Evolutionary conservation across 345 rosid species (phyloP).

Genomic region (Bretschneidera sinensis): DNA sequence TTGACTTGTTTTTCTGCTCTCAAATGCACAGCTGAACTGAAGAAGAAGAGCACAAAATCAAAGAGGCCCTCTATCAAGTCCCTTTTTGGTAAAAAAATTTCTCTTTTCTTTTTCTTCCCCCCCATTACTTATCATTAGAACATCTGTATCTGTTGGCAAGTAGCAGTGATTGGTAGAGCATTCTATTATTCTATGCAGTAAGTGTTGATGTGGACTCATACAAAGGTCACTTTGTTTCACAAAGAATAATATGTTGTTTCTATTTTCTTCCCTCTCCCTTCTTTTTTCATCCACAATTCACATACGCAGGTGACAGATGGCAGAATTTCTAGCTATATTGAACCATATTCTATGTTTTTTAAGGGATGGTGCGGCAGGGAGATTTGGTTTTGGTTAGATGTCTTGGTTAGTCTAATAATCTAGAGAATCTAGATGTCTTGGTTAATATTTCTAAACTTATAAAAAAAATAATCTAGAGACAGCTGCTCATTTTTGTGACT

Average conservation of each 20-base stretch:
- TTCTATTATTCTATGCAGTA: too few relatives aligned
- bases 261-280: not conserved
- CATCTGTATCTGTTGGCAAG: not conserved
- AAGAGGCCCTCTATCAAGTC: conserved; percentile 93
- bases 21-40: conserved; percentile 58
- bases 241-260: not conserved
- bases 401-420: not conserved
- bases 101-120: not conserved
- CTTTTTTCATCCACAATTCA: not conserved
- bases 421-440: too few relatives aligned
- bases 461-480: too few relatives aligned
- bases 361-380: not conserved
- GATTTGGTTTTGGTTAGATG: not conserved
- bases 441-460: too few relatives aligned
- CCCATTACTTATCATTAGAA: not conserved
- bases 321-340: not conserved
- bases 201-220: too few relatives aligned
- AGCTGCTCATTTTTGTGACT: not conserved
- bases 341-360: not conserved
- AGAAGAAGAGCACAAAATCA: conserved; percentile 78
- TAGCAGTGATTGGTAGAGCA: too few relatives aligned
- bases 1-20: conserved; percentile 7
- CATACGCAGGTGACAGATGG: not conserved
- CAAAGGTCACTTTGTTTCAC: not conserved
- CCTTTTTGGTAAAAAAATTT: conserved; percentile 69